Evolutionary conservation across 495 filamentous ascomycete genomes (phyloP).

Genomic region (Talaromyces adpressus): DNA sequence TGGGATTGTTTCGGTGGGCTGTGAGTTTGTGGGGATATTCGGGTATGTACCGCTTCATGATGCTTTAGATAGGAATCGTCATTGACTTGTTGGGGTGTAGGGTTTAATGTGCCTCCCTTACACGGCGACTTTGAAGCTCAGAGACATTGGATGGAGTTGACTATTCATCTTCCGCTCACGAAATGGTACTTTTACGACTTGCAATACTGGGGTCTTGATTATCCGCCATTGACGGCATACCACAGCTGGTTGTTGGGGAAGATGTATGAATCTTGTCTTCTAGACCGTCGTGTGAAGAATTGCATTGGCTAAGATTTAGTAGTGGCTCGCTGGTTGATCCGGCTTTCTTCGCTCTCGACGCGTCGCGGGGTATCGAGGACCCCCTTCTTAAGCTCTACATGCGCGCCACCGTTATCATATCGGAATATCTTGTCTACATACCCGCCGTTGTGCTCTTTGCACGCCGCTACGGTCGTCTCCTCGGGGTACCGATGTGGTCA

Average conservation of each 20-base stretch:
- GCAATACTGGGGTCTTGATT: slow-evolving; percentile 96
- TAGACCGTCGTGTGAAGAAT: neutral
- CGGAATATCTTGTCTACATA: slow-evolving; percentile 84
- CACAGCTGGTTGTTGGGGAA: slow-evolving; percentile 92
- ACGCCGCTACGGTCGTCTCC: slow-evolving; percentile 64
- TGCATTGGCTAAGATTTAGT: neutral
- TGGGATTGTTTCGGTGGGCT: slow-evolving; percentile 89
- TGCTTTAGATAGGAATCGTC: neutral
- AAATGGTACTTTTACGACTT: slow-evolving; percentile 98
- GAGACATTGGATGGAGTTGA: slow-evolving; percentile 97
- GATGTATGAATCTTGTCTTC: slow-evolving; percentile 43
- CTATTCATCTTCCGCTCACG: slow-evolving; percentile 75
- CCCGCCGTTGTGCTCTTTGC: slow-evolving; percentile 80
- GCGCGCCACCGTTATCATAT: slow-evolving; percentile 81
- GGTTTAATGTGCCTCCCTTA: slow-evolving; percentile 77
- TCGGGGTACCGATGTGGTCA: slow-evolving; percentile 68
- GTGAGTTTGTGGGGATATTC: slow-evolving; percentile 92
- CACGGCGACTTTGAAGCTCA: slow-evolving; percentile 97
- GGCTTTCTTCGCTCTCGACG: slow-evolving; percentile 80
- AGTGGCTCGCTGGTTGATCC: slow-evolving; percentile 72
- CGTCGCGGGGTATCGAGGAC: slow-evolving; percentile 75
- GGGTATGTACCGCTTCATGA: slow-evolving; percentile 41
- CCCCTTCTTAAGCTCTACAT: slow-evolving; percentile 84
- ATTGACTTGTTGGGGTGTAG: slow-evolving; percentile 27
- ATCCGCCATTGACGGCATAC: slow-evolving; percentile 94